A percentile compares a stretch with the other conserved stretches of the same genome.
These are phyloP conservation scores for Pichia norvegensis DNA, from an alignment of 1,139 yeast genomes.

Conservation along the genomic window DNA sequence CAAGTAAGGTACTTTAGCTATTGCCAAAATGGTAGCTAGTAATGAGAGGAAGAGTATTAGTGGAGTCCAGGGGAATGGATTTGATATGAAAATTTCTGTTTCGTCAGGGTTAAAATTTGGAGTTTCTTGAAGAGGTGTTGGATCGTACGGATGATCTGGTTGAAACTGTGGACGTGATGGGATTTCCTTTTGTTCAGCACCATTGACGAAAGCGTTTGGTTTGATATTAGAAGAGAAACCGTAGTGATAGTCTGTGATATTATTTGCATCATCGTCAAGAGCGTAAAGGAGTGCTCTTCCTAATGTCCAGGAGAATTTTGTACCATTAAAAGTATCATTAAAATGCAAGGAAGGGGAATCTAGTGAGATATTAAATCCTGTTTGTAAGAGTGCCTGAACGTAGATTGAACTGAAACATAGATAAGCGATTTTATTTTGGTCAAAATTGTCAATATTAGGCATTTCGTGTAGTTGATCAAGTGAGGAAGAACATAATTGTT, in stretches of 20 bases:
- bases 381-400: slow-evolving; percentile 61
- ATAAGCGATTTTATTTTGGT: slow-evolving; percentile 37
- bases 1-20: background rate
- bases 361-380: slow-evolving; percentile 67
- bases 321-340: slow-evolving; percentile 48
- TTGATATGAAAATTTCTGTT: background rate
- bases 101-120: background rate
- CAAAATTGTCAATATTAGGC: slow-evolving; percentile 28
- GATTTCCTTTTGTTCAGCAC: slow-evolving; percentile 43
- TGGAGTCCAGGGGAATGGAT: background rate
- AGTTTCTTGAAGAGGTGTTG: background rate
- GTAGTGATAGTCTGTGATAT: background rate
- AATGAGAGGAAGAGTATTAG: background rate
- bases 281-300: slow-evolving; percentile 68
- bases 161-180: slow-evolving; percentile 39
- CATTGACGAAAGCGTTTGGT: slow-evolving; percentile 41
- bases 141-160: background rate
- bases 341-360: slow-evolving; percentile 36
- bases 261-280: slow-evolving; percentile 18
- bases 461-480: slow-evolving; percentile 13
- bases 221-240: slow-evolving; percentile 27
- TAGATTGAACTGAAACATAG: slow-evolving; percentile 67
- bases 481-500: slow-evolving; percentile 22
- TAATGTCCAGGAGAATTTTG: slow-evolving; percentile 74
- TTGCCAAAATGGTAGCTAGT: background rate